Evolutionary conservation across 805 yeast genomes (phyloP), one percentile per base, ranked within the genome.

Genomic region (Clavispora vitiphila): DNA sequence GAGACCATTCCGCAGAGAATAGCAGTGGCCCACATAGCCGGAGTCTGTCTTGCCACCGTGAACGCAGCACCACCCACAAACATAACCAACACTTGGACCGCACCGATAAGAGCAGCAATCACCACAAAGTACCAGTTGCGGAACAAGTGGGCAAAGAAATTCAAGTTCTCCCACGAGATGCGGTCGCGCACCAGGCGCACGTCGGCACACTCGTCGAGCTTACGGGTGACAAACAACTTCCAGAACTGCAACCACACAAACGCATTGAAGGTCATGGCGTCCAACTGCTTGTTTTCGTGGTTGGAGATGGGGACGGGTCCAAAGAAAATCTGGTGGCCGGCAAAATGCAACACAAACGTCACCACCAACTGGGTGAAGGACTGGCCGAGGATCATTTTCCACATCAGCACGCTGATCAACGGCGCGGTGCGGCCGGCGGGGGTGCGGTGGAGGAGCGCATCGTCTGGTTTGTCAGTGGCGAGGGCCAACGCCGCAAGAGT

Each of bases 171-270:
- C 16, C 64, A 48, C 9, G 81, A 74, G 38, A 83, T 69, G 57
- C 95, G 74, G 23, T 74, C 83, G 46, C 69, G 70, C 38, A 85
- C 68, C 2, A 62, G 69, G 2, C 68, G 67, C 21, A 83, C 68
- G 18, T 83, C 88, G 53, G 83, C 90, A 41, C 82, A 89, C 64
- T 86, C 95, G 63, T 93, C 97, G 44, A 93, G 69, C 50, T 95
- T 86, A 57, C 99, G 80, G 14, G 96, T 82, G 34, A 88, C 95
- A 57, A 91, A 79, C 65, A 93, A 74, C 54, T 91, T 89, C 78
- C 93, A 93, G 60, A 93, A 84, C 68, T 93, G 99, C 63, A 93
- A 71, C 99, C 99, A 93, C 37, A 93, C 98, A 72, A 93, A 93
- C 0, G 98, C 75, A 62, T 93, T 93, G 72, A 93, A 93, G 1